Evolutionary conservation across 306 rosid genomes (phyloP).

Genomic region (Cyclanthera cordifolia): DNA sequence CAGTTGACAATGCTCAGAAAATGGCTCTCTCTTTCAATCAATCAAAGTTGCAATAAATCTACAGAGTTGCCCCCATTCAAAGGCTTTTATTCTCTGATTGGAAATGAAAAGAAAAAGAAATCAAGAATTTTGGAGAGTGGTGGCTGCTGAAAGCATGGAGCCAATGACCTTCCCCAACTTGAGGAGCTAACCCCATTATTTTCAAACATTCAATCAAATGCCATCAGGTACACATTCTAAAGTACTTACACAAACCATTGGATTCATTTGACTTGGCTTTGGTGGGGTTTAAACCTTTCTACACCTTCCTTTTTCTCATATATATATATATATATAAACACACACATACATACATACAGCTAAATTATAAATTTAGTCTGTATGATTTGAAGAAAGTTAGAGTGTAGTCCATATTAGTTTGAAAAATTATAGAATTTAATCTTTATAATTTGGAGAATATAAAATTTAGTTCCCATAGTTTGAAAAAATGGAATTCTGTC

Average conservation of each 20-base stretch:
- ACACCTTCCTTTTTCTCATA: conserved; percentile 31
- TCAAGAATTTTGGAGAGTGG: conserved; percentile 1
- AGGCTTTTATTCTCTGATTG: conserved; percentile 4
- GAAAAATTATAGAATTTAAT: no score
- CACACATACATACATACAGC: no score
- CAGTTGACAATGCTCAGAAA: conserved; percentile 2
- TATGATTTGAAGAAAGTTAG: no score
- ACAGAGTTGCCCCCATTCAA: conserved; percentile 5
- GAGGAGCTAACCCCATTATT: conserved; percentile 41
- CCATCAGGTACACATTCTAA: conserved; percentile 13
- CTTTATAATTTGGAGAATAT: no score
- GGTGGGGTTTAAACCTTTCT: conserved; percentile 41
- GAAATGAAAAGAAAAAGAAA: background rate
- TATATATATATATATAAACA: no score
- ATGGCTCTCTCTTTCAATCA: conserved; percentile 11
- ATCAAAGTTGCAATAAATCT: conserved; percentile 3
- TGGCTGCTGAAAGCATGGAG: background rate
- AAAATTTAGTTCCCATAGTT: no score
- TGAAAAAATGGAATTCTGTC: no score
- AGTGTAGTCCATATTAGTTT: no score
- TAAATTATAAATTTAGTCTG: no score
- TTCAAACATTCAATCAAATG: conserved; percentile 10
- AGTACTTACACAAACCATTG: conserved; percentile 9
- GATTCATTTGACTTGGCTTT: conserved; percentile 28
- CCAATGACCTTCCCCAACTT: conserved; percentile 33